Conservation (phyloP, 2,329 filamentous ascomycete species). For the Fonsecaea nubica region DNA sequence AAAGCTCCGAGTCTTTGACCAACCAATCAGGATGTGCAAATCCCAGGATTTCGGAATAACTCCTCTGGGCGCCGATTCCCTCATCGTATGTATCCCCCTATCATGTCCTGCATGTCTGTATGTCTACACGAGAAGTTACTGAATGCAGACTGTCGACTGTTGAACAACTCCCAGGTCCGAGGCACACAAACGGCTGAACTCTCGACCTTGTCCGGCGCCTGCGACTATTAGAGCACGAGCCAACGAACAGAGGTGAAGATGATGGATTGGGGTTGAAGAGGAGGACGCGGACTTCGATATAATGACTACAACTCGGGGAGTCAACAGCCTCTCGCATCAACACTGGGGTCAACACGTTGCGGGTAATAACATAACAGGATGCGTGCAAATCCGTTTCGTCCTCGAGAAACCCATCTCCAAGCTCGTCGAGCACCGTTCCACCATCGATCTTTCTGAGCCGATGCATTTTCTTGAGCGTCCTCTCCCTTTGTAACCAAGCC, state of each 20-base stretch:
- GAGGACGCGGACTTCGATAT: background rate
- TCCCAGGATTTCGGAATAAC: background rate
- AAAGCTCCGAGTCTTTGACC: background rate
- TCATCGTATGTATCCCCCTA: no score
- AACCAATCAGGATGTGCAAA: background rate
- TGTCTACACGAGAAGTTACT: no score
- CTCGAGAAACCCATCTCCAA: background rate
- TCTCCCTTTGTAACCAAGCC: background rate
- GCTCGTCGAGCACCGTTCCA: background rate
- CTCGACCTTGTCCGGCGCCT: background rate
- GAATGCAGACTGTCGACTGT: background rate
- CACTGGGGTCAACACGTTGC: constrained; percentile 36
- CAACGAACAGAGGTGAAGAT: background rate
- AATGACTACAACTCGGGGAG: background rate
- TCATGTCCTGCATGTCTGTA: no score
- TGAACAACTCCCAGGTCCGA: background rate
- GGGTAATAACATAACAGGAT: constrained; percentile 47
- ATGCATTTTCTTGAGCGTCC: background rate
- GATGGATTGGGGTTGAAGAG: background rate
- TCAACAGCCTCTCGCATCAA: background rate
- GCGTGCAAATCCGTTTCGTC: no score
- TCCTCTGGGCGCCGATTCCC: background rate
- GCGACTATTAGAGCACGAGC: background rate
- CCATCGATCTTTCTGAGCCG: background rate
- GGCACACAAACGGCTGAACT: background rate